Evolutionary conservation across 345 rosid species (phyloP), one percentile per base, ranked within the genome.

Genomic region (Chamaenerion angustifolium): DNA sequence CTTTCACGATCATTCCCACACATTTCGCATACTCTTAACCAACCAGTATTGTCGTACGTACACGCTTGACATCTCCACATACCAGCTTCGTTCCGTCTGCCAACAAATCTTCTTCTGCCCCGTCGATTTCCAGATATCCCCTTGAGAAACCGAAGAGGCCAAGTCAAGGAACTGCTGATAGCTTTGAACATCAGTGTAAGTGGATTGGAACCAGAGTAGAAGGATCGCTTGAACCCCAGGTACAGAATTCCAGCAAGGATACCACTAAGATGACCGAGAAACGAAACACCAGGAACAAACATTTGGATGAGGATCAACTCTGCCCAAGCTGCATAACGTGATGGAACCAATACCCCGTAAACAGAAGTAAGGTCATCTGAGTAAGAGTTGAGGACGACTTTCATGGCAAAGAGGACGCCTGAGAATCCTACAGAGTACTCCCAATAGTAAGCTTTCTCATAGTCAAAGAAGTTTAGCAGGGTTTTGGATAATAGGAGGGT

Each of bases 241-340:
- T 87, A 92, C 2, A 87, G 76, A 69, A 82, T 64, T 48, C 98
- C 96, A 4, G 95, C 95, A 57, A 92, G 88, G 45, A 92, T 82
- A 18, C 98, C 98, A 52, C 96, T 88, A 11, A 92, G 90, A 67
- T 92, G 98, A 21, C 96, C 98, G 7, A 87, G 78, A 70, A 92
- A 92, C 0, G 98, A 92, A 65, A 74, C 89, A 0, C 78, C 80
- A 0, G 96, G 96, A 6, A 82, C 86, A 72, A 92, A 70, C 82
- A 92, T 73, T 62, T 92, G 98, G 54, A 92, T 74, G 13, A 92
- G 83, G 58, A 84, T 58, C 73, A 92, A 62, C 64, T 92, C 98
- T 0, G 93, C 95, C 98, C 96, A 87, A 7, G 94, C 98, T 46
- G 94, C 98, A 59, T 80, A 56, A 46, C 75, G 76, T 12, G 98